A percentile compares a stretch with the other conserved stretches of the same genome.
These are phyloP conservation scores for Fistulifera pelliculosa DNA, from an alignment of 108 stramenopile species.

Conservation along the genomic window DNA sequence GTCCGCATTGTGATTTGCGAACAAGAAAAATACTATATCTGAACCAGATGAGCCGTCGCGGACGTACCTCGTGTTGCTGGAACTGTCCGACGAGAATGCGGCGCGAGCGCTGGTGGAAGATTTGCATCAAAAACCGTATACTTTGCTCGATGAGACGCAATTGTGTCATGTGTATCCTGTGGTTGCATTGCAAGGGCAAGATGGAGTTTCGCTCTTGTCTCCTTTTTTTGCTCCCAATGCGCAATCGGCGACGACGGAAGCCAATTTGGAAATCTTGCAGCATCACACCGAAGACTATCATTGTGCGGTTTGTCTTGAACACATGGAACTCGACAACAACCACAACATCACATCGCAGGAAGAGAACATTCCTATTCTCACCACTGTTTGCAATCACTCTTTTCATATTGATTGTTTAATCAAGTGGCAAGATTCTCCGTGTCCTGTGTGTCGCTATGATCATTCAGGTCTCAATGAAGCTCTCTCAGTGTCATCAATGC, in stretches of 20 bases:
- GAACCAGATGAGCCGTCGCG: too few relatives aligned
- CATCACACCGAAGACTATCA: slow-evolving; percentile 27
- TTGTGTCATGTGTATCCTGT: slow-evolving; percentile 47
- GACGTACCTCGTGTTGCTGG: slow-evolving; percentile 53
- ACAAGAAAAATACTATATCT: slow-evolving; percentile 17
- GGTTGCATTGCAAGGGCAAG: slow-evolving; percentile 40
- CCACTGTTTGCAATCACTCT: slow-evolving; percentile 92
- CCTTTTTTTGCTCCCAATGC: slow-evolving; percentile 58
- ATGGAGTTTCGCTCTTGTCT: slow-evolving; percentile 47
- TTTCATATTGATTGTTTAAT: slow-evolving; percentile 86
- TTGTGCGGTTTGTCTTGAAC: slow-evolving; percentile 89
- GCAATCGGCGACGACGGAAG: background rate
- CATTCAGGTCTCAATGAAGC: slow-evolving; percentile 82
- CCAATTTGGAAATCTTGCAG: too few relatives aligned
- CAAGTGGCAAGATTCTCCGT: slow-evolving; percentile 81
- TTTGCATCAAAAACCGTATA: slow-evolving; percentile 60
- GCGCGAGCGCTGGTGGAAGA: slow-evolving; percentile 50
- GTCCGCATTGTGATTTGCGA: slow-evolving; percentile 63
- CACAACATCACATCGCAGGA: slow-evolving; percentile 5
- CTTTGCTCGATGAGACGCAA: slow-evolving; percentile 53
- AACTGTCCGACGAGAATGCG: slow-evolving; percentile 36
- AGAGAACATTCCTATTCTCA: slow-evolving; percentile 49
- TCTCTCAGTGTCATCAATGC: slow-evolving; percentile 71
- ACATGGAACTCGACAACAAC: slow-evolving; percentile 30
- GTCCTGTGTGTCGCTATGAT: slow-evolving; percentile 90